Evolutionary conservation across 371 early-diverging fungal genomes (phyloP).

Genomic region (Mortierella sp.): DNA sequence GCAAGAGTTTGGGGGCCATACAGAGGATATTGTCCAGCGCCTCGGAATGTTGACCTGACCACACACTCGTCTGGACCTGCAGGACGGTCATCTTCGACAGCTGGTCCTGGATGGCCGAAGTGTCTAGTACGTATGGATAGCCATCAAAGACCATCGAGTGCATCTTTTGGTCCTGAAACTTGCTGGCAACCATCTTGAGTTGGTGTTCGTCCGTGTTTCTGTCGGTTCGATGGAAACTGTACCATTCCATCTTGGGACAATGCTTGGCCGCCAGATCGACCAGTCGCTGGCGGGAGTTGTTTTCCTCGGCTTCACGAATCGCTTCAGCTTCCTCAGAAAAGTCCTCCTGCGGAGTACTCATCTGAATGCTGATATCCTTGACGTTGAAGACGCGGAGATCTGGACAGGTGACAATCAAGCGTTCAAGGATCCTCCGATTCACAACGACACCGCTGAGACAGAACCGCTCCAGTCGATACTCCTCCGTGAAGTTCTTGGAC

Average conservation of each 20-base stretch:
- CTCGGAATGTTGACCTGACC: no score
- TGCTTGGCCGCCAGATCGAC: not conserved
- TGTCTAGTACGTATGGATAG: not conserved
- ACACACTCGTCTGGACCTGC: not conserved
- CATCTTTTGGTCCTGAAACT: constrained; percentile 4
- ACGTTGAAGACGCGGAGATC: constrained; percentile 24
- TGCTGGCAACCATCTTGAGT: not conserved
- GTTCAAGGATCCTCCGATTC: constrained; percentile 23
- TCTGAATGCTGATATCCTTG: not conserved
- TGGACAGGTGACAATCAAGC: constrained; percentile 28
- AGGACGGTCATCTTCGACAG: constrained; percentile 20
- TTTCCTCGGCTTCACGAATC: no score
- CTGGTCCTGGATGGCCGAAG: not conserved
- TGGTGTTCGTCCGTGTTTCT: not conserved
- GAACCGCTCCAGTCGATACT: constrained; percentile 30
- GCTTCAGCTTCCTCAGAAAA: no score
- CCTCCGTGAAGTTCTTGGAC: constrained; percentile 10
- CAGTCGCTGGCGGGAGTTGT: constrained; percentile 10
- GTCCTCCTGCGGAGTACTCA: not conserved
- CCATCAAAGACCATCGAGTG: not conserved
- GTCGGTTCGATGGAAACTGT: not conserved
- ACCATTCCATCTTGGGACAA: constrained; percentile 39
- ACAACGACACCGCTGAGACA: not conserved
- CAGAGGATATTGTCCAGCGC: constrained; percentile 17
- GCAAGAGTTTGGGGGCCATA: constrained; percentile 15